phyloP scores from a whole-genome alignment of 169 alveolate species.

The Perkinsus marinus region DNA sequence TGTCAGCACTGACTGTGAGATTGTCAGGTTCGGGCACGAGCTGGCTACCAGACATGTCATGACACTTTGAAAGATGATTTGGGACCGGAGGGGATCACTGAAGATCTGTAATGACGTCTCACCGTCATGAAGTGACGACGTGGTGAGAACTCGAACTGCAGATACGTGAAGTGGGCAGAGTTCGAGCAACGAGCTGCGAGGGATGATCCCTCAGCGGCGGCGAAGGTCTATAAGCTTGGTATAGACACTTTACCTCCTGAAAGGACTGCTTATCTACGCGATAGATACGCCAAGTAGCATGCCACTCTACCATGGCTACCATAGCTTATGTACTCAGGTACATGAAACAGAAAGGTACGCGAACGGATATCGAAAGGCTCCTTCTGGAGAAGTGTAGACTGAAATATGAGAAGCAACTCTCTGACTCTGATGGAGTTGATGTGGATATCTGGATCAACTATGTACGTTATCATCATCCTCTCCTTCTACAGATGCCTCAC shows the following conservation, averaged over 20 bases:
- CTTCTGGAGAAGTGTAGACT: neutral
- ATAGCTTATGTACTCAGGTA: neutral
- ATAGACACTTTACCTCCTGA: neutral
- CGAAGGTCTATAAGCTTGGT: neutral
- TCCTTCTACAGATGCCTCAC: neutral
- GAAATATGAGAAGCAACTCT: neutral
- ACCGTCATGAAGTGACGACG: no score
- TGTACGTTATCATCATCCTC: neutral
- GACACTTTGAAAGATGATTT: neutral
- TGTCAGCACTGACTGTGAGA: no score
- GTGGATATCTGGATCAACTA: neutral
- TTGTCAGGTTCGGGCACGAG: slow-evolving; percentile 18
- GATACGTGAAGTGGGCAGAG: neutral
- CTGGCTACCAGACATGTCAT: slow-evolving; percentile 21
- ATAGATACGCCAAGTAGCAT: neutral
- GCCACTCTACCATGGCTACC: neutral
- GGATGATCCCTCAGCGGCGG: neutral
- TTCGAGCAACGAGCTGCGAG: neutral
- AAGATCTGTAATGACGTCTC: neutral
- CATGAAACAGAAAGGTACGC: neutral
- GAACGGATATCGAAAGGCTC: neutral
- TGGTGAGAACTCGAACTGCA: neutral
- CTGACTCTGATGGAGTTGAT: neutral
- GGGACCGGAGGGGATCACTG: neutral
- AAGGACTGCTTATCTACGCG: neutral